phyloP scores from a whole-genome alignment of 495 filamentous ascomycete genomes.

The Mytilinidion resinicola region DNA sequence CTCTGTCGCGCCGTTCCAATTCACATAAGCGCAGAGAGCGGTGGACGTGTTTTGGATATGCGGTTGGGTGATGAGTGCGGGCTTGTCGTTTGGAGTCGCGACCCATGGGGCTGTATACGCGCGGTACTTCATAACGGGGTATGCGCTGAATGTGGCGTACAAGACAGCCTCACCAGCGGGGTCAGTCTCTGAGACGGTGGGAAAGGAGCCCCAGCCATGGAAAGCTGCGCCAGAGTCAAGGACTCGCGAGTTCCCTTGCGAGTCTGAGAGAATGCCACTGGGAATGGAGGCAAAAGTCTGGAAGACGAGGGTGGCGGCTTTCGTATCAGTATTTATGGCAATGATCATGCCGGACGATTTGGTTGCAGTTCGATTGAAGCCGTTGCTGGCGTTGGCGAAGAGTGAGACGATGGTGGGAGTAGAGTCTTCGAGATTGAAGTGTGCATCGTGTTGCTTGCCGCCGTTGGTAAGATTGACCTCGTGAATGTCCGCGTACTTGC shows the following conservation, averaged over 20 bases:
- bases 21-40: background rate
- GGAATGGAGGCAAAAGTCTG: background rate
- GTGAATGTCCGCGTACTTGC: slow-evolving; percentile 27
- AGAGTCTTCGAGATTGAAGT: slow-evolving; percentile 1
- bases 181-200: slow-evolving; percentile 3
- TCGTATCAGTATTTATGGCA: background rate
- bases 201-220: slow-evolving; percentile 7
- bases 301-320: slow-evolving; percentile 1
- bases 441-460: slow-evolving; percentile 15
- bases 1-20: slow-evolving; percentile 20
- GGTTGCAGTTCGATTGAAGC: background rate
- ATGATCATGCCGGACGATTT: slow-evolving; percentile 8
- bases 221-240: slow-evolving; percentile 5
- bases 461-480: slow-evolving; percentile 27
- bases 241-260: slow-evolving; percentile 6
- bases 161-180: slow-evolving; percentile 14
- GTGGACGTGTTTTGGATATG: background rate
- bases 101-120: slow-evolving; percentile 1
- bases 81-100: background rate
- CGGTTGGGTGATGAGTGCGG: background rate
- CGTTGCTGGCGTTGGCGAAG: slow-evolving; percentile 14
- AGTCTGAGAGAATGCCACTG: slow-evolving; percentile 3
- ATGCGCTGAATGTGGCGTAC: background rate
- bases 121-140: slow-evolving; percentile 11
- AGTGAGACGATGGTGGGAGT: slow-evolving; percentile 4